Conservation (phyloP, 1,139 yeast species). For the Geotrichum aggregatum region DNA sequence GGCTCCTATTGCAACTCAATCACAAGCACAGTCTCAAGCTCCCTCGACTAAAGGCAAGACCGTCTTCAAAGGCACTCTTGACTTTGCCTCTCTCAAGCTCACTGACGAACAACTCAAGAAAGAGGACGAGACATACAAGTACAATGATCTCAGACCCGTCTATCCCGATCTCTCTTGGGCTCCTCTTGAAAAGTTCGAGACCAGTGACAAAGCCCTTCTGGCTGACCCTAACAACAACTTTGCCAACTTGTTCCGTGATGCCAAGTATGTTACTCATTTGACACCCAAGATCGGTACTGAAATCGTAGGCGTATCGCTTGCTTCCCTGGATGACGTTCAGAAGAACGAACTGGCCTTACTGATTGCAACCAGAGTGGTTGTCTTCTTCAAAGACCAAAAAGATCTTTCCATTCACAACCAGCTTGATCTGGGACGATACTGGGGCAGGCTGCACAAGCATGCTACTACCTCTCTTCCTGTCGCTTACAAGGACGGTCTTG, state of each 20-base stretch:
- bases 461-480: slow-evolving; percentile 70
- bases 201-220: slow-evolving; percentile 19
- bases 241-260: slow-evolving; percentile 51
- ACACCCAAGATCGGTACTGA: slow-evolving; percentile 69
- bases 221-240: slow-evolving; percentile 34
- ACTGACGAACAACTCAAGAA: slow-evolving; percentile 10
- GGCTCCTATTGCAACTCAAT: slow-evolving; percentile 14
- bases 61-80: slow-evolving; percentile 15
- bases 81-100: slow-evolving; percentile 15
- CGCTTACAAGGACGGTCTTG: slow-evolving; percentile 36
- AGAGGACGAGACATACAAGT: slow-evolving; percentile 15
- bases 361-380: slow-evolving; percentile 64
- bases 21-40: background rate
- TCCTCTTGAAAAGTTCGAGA: slow-evolving; percentile 28
- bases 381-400: slow-evolving; percentile 58
- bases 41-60: slow-evolving; percentile 2
- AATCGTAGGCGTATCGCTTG: slow-evolving; percentile 54
- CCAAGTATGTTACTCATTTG: slow-evolving; percentile 37
- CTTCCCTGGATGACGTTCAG: slow-evolving; percentile 43
- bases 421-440: slow-evolving; percentile 58
- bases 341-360: slow-evolving; percentile 62
- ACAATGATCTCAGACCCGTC: slow-evolving; percentile 29
- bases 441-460: slow-evolving; percentile 67
- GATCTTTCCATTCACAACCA: slow-evolving; percentile 50
- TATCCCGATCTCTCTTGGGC: slow-evolving; percentile 36